Conservation (phyloP, 257 asterid species). For the Catharanthus roseus region DNA sequence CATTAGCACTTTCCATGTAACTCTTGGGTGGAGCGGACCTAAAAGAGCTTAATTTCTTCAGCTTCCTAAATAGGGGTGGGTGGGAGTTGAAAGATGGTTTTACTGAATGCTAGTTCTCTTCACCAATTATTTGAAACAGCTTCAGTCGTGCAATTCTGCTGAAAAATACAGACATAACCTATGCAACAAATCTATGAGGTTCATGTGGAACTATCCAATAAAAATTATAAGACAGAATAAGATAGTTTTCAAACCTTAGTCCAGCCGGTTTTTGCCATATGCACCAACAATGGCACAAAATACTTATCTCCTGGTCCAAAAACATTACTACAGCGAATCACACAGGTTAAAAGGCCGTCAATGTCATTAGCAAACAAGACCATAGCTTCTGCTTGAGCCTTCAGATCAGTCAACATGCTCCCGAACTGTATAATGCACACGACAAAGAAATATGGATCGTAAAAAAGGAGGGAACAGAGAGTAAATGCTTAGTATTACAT, state of each 20-base stretch:
- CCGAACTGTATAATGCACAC: slow-evolving; percentile 44
- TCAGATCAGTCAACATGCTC: slow-evolving; percentile 69
- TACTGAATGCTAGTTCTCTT: not conserved
- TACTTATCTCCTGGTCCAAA: slow-evolving; percentile 82
- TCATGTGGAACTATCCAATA: not conserved
- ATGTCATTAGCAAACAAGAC: slow-evolving; percentile 62
- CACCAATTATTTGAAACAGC: not conserved
- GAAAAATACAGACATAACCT: not conserved
- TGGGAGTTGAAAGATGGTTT: not conserved
- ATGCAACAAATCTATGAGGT: not conserved
- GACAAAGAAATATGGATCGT: slow-evolving; percentile 10
- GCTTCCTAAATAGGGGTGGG: too few species aligned
- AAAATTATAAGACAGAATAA: not conserved
- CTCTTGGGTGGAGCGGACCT: too few species aligned
- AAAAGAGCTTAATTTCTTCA: too few species aligned
- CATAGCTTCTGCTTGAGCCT: slow-evolving; percentile 87
- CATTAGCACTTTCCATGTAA: too few species aligned
- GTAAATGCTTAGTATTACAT: slow-evolving; percentile 7
- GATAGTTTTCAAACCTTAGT: slow-evolving; percentile 59
- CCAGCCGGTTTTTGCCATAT: slow-evolving; percentile 65
- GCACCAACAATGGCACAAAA: slow-evolving; percentile 54
- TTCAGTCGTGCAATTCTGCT: not conserved
- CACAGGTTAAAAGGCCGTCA: slow-evolving; percentile 81
- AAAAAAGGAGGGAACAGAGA: slow-evolving; percentile 8
- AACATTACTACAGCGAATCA: slow-evolving; percentile 75